phyloP scores from a whole-genome alignment of 352 stramenopile genomes.

The Globisporangium parvum region DNA sequence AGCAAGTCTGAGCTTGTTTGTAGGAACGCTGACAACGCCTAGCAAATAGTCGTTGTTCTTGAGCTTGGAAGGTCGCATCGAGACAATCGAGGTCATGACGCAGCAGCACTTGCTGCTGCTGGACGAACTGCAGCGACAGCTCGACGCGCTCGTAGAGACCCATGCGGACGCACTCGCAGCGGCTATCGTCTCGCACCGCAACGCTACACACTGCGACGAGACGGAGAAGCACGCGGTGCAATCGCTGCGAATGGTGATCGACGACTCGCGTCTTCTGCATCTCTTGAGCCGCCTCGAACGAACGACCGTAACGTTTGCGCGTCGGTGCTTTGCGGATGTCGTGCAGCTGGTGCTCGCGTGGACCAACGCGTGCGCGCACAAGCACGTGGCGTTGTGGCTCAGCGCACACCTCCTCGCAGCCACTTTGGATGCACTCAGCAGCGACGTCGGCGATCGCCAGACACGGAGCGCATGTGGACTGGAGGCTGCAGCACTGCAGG shows the following conservation, averaged over 20 bases:
- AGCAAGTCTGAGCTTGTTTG: no score
- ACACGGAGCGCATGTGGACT: not conserved
- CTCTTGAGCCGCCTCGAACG: conserved; percentile 20
- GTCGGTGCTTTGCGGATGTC: conserved; percentile 2
- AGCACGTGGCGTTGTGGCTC: conserved; percentile 37
- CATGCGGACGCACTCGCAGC: conserved; percentile 14
- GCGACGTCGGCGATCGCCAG: not conserved
- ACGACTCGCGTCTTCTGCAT: not conserved
- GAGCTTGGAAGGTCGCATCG: no score
- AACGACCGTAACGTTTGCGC: conserved; percentile 15
- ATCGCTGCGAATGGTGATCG: conserved; percentile 1
- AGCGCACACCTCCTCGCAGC: conserved; percentile 29
- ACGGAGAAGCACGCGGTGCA: not conserved
- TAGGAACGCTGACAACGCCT: no score
- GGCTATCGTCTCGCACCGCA: no score
- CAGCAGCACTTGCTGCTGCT: conserved; percentile 10
- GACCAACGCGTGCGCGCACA: not conserved
- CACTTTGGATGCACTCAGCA: conserved; percentile 19
- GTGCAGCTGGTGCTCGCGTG: conserved; percentile 9
- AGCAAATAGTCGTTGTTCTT: no score
- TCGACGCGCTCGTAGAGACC: conserved; percentile 52
- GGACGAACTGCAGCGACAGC: conserved; percentile 43
- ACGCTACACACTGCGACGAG: not conserved
- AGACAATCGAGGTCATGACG: no score
- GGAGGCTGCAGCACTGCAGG: not conserved